phyloP scores from a whole-genome alignment of 169 alveolate species.

The Eimeria maxima region DNA sequence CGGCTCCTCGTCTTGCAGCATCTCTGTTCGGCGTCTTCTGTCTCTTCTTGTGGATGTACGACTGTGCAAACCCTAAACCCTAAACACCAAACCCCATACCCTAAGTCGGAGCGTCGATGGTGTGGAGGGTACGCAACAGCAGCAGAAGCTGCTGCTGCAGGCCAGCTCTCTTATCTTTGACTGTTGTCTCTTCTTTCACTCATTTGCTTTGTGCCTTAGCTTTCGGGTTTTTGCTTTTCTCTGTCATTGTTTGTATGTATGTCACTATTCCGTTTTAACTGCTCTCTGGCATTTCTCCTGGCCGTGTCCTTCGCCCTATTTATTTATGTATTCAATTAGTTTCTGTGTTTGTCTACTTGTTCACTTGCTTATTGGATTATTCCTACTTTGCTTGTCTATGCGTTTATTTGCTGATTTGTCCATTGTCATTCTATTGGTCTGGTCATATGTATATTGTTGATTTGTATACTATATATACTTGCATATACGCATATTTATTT shows the following conservation, averaged over 20 bases:
- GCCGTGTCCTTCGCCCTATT: not conserved
- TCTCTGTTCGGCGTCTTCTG: not conserved
- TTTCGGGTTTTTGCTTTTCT: not conserved
- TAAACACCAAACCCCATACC: not conserved
- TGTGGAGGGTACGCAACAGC: not conserved
- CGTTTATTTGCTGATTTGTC: not conserved
- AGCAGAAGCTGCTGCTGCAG: not conserved
- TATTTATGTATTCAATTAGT: not conserved
- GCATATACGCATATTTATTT: not conserved
- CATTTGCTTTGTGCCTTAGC: not conserved
- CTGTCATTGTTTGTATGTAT: not conserved
- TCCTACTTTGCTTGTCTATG: too few species aligned
- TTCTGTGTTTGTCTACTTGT: too few species aligned
- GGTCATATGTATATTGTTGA: too few species aligned
- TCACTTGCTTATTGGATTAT: not conserved
- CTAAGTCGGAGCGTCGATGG: not conserved
- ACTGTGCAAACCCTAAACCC: slow-evolving; percentile 2
- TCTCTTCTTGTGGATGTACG: slow-evolving; percentile 25
- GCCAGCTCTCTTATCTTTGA: not conserved
- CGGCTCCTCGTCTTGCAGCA: not conserved
- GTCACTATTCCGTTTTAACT: not conserved
- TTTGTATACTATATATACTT: too few species aligned
- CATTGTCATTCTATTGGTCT: not conserved
- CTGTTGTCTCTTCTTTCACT: not conserved
- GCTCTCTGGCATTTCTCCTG: not conserved